These are phyloP conservation scores for Pseudogymnoascus pannorum DNA, from an alignment of 2,329 filamentous ascomycete species.

Conservation along the genomic window DNA sequence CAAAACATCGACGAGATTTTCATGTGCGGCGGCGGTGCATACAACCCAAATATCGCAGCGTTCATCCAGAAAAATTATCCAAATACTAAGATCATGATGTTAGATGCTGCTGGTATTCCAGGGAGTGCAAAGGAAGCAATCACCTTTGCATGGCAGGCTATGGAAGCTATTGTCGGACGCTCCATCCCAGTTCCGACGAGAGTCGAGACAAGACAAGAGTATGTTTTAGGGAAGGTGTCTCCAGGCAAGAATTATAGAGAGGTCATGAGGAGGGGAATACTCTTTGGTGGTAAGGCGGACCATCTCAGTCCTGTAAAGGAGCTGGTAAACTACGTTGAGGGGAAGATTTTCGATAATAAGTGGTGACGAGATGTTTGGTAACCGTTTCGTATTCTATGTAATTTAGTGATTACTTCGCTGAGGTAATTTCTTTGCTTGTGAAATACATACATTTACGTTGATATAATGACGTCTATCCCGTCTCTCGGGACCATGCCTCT, in stretches of 20 bases:
- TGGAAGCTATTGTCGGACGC: slow-evolving; percentile 50
- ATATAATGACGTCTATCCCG: not conserved
- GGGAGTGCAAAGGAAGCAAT: slow-evolving; percentile 51
- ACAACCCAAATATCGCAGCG: slow-evolving; percentile 48
- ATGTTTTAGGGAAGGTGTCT: slow-evolving; percentile 47
- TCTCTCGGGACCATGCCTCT: not conserved
- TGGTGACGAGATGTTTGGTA: slow-evolving; percentile 24
- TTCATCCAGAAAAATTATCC: slow-evolving; percentile 45
- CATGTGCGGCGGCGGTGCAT: slow-evolving; percentile 53
- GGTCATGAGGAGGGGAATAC: slow-evolving; percentile 44
- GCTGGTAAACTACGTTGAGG: slow-evolving; percentile 43
- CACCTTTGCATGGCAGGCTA: slow-evolving; percentile 53
- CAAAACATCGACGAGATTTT: slow-evolving; percentile 47
- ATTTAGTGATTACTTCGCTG: not conserved
- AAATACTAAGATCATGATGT: slow-evolving; percentile 42
- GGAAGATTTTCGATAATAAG: slow-evolving; percentile 41
- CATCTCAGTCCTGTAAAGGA: slow-evolving; percentile 41
- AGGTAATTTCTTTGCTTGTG: not conserved
- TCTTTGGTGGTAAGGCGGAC: slow-evolving; percentile 40
- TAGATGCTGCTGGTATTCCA: slow-evolving; percentile 51
- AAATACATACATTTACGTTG: not conserved
- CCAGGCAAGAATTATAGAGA: slow-evolving; percentile 48
- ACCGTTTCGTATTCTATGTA: not conserved
- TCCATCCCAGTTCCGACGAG: slow-evolving; percentile 46
- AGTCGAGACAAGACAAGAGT: slow-evolving; percentile 44